A percentile compares a stretch with the other conserved stretches of the same genome.
Conservation (phyloP, 495 filamentous ascomycete species). For the Xylaria nigripes region DNA sequence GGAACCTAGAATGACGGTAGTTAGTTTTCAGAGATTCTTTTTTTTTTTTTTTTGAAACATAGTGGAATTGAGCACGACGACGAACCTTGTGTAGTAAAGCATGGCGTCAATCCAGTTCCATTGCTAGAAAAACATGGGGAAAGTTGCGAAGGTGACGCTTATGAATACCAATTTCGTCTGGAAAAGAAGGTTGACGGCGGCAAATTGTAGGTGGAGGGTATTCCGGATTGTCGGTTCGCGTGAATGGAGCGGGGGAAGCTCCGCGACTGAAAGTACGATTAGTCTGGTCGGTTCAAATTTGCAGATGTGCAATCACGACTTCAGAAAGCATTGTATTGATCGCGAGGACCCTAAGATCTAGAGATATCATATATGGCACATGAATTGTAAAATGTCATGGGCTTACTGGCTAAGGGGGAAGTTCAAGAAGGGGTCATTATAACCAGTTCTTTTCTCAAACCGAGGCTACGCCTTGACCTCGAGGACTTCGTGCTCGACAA, state of each 20-base stretch:
- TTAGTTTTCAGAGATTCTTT: not conserved
- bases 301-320: no score
- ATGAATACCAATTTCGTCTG: constrained; percentile 65
- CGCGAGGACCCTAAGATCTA: no score
- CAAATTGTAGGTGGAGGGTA: constrained; percentile 59
- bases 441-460: constrained; percentile 63
- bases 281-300: no score
- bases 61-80: not conserved
- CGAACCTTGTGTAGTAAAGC: constrained; percentile 33
- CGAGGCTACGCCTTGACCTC: constrained; percentile 75
- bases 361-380: no score
- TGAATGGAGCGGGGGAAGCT: constrained; percentile 66
- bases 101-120: constrained; percentile 69
- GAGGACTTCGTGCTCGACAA: constrained; percentile 66
- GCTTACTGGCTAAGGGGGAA: no score
- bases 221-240: constrained; percentile 52
- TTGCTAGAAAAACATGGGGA: constrained; percentile 72
- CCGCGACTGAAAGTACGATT: constrained; percentile 34
- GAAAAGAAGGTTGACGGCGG: constrained; percentile 66
- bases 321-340: no score
- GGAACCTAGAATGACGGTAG: constrained; percentile 48
- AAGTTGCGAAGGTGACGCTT: constrained; percentile 57
- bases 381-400: no score
- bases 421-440: not conserved
- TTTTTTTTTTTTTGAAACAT: no score